A percentile compares a stretch with the other conserved stretches of the same genome.
Evolutionary conservation across 257 asterid genomes (phyloP).

Genomic region (Mentha longifolia): DNA sequence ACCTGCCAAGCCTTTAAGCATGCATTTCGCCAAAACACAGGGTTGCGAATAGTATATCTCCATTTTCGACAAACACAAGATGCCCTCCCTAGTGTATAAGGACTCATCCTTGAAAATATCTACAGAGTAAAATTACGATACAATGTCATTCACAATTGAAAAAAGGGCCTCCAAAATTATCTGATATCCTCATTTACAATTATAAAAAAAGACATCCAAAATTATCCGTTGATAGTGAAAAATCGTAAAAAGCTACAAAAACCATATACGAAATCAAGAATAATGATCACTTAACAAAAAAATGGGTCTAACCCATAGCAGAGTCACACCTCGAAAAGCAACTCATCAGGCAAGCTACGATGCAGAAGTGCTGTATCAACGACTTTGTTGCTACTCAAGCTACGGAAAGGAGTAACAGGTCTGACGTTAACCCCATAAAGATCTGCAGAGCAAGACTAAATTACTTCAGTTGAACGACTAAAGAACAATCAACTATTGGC

Average conservation of each 20-base stretch:
- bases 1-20: slow-evolving; percentile 99
- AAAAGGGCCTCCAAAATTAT: not conserved
- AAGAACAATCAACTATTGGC: not conserved
- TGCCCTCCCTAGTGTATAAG: slow-evolving; percentile 84
- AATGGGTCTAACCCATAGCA: not conserved
- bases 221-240: not conserved
- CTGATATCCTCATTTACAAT: too few relatives aligned
- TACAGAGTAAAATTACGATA: slow-evolving; percentile 36
- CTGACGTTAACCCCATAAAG: slow-evolving; percentile 90
- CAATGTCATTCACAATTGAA: not conserved
- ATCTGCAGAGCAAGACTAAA: slow-evolving; percentile 48
- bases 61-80: slow-evolving; percentile 97
- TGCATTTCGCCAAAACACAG: slow-evolving; percentile 93
- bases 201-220: not conserved
- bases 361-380: slow-evolving; percentile 78
- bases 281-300: slow-evolving; percentile 9
- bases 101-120: slow-evolving; percentile 80
- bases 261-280: slow-evolving; percentile 2
- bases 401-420: slow-evolving; percentile 81
- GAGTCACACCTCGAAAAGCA: slow-evolving; percentile 75
- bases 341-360: slow-evolving; percentile 85
- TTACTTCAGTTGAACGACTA: slow-evolving; percentile 1
- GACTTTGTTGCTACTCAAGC: slow-evolving; percentile 59
- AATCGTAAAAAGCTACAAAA: not conserved
- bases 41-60: slow-evolving; percentile 90